phyloP scores from a whole-genome alignment of 2,329 filamentous ascomycete genomes.

The Biscogniauxia marginata region DNA sequence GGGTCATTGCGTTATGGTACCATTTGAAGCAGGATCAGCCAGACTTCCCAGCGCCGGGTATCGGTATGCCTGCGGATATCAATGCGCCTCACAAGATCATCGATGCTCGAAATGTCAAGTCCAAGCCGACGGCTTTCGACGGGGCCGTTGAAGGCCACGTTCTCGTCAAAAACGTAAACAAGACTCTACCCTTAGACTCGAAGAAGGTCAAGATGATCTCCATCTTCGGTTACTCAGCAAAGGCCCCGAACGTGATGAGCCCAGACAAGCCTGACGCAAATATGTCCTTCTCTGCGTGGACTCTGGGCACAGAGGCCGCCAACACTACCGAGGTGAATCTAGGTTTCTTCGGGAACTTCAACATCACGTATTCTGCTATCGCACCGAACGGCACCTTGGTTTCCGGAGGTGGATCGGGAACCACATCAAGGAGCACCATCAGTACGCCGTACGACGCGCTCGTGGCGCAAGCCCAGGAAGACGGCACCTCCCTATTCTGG shows the following conservation, averaged over 20 bases:
- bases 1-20: constrained; percentile 40
- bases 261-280: constrained; percentile 46
- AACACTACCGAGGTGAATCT: constrained; percentile 12
- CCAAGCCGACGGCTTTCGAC: constrained; percentile 30
- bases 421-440: constrained; percentile 36
- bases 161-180: constrained; percentile 46
- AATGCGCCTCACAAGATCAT: constrained; percentile 36
- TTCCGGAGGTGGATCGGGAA: constrained; percentile 40
- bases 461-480: constrained; percentile 37
- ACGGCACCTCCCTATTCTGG: constrained; percentile 44
- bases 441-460: constrained; percentile 40
- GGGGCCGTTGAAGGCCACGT: constrained; percentile 37
- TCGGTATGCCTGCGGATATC: constrained; percentile 37
- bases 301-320: constrained; percentile 10
- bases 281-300: constrained; percentile 20
- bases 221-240: constrained; percentile 45
- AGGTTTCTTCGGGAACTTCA: constrained; percentile 23
- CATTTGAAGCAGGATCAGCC: constrained; percentile 36
- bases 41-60: constrained; percentile 27
- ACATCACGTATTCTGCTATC: constrained; percentile 16
- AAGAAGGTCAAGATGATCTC: constrained; percentile 46
- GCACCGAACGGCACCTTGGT: constrained; percentile 39
- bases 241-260: constrained; percentile 27
- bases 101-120: constrained; percentile 39
- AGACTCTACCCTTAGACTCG: constrained; percentile 41